A percentile compares a stretch with the other conserved stretches of the same genome.
phyloP scores from a whole-genome alignment of 176 grass and related monocot genomes.

The Aegilops speltoides region DNA sequence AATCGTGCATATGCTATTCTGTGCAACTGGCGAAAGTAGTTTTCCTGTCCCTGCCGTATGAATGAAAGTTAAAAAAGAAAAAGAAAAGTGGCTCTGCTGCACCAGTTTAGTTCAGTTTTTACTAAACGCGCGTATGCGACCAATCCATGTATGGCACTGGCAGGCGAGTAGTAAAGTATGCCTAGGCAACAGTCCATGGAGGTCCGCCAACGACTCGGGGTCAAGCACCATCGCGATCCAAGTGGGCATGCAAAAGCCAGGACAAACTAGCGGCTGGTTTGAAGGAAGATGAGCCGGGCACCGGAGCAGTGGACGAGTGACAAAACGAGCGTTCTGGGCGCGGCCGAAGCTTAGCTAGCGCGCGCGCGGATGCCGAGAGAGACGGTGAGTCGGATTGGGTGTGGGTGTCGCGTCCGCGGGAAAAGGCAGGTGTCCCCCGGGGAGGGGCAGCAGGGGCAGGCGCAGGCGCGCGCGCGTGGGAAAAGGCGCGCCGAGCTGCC shows the following conservation, averaged over 20 bases:
- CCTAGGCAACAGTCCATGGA: background rate
- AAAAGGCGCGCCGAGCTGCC: slow-evolving; percentile 31
- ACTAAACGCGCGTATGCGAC: background rate
- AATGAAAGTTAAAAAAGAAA: background rate
- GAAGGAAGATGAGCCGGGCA: background rate
- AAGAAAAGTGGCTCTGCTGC: background rate
- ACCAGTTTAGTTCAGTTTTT: background rate
- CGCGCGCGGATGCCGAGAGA: background rate
- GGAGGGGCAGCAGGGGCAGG: slow-evolving; percentile 29
- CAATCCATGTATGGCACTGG: background rate
- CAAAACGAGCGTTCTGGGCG: background rate
- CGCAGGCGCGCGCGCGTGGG: background rate
- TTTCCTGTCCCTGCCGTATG: background rate
- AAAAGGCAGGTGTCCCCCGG: slow-evolving; percentile 37
- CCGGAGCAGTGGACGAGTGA: background rate
- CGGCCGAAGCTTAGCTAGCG: too few species aligned
- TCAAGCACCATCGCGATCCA: background rate
- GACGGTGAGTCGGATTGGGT: background rate
- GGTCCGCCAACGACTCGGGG: background rate
- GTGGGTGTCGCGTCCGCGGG: slow-evolving; percentile 26
- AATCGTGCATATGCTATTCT: background rate
- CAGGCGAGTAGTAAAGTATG: background rate
- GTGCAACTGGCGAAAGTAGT: background rate
- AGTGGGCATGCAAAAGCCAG: background rate
- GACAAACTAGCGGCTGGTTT: background rate